These are phyloP conservation scores for Hortaea werneckii DNA, from an alignment of 2,329 filamentous ascomycete species.

Conservation along the genomic window DNA sequence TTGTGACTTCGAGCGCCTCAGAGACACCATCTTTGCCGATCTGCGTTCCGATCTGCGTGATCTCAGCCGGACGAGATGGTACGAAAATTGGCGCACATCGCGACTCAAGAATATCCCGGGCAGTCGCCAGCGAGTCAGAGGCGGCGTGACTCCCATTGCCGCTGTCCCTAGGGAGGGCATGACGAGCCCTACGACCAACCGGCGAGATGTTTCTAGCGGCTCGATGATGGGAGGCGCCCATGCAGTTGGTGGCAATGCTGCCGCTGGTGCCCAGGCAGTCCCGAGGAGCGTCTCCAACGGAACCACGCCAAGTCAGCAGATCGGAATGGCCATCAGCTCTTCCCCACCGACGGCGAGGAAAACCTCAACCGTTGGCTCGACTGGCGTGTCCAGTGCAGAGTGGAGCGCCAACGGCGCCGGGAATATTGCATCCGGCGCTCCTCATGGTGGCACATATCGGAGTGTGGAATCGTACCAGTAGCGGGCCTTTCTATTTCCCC, in stretches of 20 bases:
- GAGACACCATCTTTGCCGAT: constrained; percentile 84
- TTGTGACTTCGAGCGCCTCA: constrained; percentile 85
- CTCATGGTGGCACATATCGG: neutral
- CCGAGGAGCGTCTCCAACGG: constrained; percentile 4
- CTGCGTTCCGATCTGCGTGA: constrained; percentile 88
- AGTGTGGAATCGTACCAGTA: constrained; percentile 5
- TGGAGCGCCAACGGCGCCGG: neutral
- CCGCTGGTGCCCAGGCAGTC: neutral
- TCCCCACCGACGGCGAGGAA: no score
- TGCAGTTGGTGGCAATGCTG: neutral
- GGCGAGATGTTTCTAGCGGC: neutral
- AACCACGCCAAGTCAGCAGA: neutral
- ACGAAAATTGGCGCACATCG: constrained; percentile 81
- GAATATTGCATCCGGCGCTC: neutral
- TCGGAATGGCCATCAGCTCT: neutral
- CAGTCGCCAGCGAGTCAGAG: constrained; percentile 16
- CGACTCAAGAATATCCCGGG: constrained; percentile 31
- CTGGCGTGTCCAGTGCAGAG: neutral
- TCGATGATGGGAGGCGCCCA: neutral
- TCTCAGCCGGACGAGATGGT: constrained; percentile 84
- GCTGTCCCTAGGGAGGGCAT: constrained; percentile 22
- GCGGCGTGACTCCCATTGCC: constrained; percentile 27
- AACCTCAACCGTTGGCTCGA: neutral
- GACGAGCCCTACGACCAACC: neutral
- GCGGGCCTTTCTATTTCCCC: no score